Evolutionary conservation across 139 green algal species (phyloP), one percentile per base, ranked within the genome.

Genomic region (Deuterostichococcus epilithicus): DNA sequence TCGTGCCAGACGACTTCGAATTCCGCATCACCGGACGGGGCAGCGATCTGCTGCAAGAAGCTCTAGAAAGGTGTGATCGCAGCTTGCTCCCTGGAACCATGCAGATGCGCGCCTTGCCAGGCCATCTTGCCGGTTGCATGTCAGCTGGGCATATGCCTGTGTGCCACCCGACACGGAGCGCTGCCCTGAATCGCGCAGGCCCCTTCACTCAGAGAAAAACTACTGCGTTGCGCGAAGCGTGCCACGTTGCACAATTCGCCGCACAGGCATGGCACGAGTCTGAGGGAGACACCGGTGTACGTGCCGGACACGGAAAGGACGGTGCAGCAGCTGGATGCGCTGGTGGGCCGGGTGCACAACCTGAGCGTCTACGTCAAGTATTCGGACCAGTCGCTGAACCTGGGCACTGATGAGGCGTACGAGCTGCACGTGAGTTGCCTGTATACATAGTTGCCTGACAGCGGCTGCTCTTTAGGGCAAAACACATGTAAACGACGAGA

Each of bases 371-470:
- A 76, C 32, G 85, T 89, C 23, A 47, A 45, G 32, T 78, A 70
- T 5, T 72, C 58, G 10, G 85, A 89, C 47, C 85, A 90, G 77
- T 77, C 58, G 34, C 78, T 90, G 15, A 82, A 77, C 59, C 42
- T 87, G 36, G 66, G 81, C 33, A 87, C 83, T 1, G 69, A 82
- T 34, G 85, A 90, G 66, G 80, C 74, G n/a, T 90, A 90, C 72
- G 74, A 63, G 8, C 78, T 90, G 63, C 65, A 33, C 28, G 72
- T 90, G 34, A 66, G 74, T 28, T 36, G 63, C 28, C 37, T 38
- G 3, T 36, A 8, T 38, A 13, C 28, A 37, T 69, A n/a, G n/a
- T n/a, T n/a, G n/a, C n/a, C n/a, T n/a, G n/a, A n/a, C n/a, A n/a
- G n/a, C n/a, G n/a, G n/a, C n/a, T n/a, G n/a, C n/a, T n/a, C n/a